Conservation (phyloP, 306 rosid species). For the Lathyrus oleraceus region DNA sequence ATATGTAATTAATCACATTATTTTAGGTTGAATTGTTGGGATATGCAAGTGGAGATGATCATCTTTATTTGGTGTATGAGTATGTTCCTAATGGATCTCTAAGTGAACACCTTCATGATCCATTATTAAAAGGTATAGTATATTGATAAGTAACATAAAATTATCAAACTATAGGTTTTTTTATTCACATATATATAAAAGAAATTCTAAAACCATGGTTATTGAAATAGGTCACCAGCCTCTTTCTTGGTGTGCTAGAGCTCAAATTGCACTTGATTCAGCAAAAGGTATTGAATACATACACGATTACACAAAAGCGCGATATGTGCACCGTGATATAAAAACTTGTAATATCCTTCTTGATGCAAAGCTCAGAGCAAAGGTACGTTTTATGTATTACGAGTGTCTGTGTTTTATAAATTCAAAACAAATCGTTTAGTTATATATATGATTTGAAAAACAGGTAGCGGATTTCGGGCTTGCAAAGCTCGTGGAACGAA, state of each 20-base stretch:
- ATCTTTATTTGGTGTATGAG: constrained; percentile 81
- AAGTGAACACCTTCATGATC: constrained; percentile 77
- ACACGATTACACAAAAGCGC: constrained; percentile 75
- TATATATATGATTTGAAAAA: not conserved
- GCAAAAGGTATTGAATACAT: constrained; percentile 91
- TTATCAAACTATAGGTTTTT: not conserved
- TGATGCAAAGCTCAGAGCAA: constrained; percentile 69
- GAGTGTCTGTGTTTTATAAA: not conserved
- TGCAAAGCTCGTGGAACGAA: constrained; percentile 71
- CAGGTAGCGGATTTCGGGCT: constrained; percentile 92
- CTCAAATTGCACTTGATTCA: constrained; percentile 78
- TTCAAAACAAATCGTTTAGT: constrained; percentile 13
- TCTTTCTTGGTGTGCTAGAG: constrained; percentile 81
- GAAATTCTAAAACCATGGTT: constrained; percentile 17
- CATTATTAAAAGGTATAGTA: constrained; percentile 63
- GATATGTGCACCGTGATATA: constrained; percentile 83
- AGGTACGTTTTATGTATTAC: constrained; percentile 44
- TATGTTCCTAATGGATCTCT: constrained; percentile 77
- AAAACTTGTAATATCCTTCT: constrained; percentile 85
- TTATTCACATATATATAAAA: not conserved
- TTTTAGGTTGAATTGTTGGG: constrained; percentile 83
- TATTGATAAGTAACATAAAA: not conserved
- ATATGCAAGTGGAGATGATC: constrained; percentile 84
- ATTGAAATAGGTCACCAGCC: constrained; percentile 64
- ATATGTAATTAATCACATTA: constrained; percentile 16